phyloP scores from a whole-genome alignment of 306 rosid genomes.

The Luffa acutangula region DNA sequence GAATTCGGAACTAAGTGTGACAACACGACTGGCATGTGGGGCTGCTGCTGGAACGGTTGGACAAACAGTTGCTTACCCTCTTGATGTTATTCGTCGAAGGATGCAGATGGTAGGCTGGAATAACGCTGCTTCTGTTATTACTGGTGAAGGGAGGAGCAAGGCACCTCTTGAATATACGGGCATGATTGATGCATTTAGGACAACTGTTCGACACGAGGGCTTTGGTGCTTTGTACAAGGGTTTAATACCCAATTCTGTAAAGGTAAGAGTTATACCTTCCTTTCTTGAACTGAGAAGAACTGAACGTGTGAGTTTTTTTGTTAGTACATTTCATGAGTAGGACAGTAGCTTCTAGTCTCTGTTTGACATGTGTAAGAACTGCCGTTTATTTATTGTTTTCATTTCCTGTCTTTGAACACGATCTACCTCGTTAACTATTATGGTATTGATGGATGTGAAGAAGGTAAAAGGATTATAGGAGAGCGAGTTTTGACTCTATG shows the following conservation, averaged over 20 bases:
- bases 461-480: too few species aligned
- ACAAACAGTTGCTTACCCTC: conserved; percentile 93
- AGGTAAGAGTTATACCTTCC: conserved; percentile 34
- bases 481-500: too few species aligned
- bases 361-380: background rate
- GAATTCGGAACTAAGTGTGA: conserved; percentile 67
- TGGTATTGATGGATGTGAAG: too few species aligned
- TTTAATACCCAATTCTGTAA: conserved; percentile 87
- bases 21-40: conserved; percentile 84
- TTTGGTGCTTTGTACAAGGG: conserved; percentile 96
- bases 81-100: conserved; percentile 92
- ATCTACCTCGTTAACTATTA: background rate
- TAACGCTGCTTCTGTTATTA: conserved; percentile 70
- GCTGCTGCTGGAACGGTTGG: conserved; percentile 95
- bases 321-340: background rate
- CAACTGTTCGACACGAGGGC: conserved; percentile 83
- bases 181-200: conserved; percentile 88
- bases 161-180: conserved; percentile 69
- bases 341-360: background rate
- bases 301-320: background rate
- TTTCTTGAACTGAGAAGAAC: background rate
- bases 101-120: conserved; percentile 99
- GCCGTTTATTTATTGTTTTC: background rate
- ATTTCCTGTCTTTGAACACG: background rate
- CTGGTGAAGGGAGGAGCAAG: conserved; percentile 75